Base-by-base conservation (phyloP, 2,329 filamentous ascomycete genomes). In the Decorospora gaudefroyi region DNA sequence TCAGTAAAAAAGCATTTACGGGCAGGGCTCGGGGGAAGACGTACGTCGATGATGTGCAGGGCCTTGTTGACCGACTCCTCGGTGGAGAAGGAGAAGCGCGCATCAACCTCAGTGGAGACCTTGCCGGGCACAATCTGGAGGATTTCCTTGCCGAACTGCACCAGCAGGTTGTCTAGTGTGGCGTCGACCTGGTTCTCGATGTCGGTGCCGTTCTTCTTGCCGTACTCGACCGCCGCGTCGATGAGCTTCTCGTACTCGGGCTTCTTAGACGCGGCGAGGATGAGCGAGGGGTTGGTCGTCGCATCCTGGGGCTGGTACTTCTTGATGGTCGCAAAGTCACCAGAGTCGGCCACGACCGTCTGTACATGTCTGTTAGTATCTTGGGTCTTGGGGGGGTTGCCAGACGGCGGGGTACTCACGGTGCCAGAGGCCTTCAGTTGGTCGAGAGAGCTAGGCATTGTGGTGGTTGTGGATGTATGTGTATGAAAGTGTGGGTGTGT, bases 231-330 rank as follows among this genome's bases (percentile, higher is more conserved):
- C 64, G 92, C 90, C 44, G 79, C 77, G 70, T 97, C 91, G 65
- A 96, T 95, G 71, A 97, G 79, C 75, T 86, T 86, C 69, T 88
- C 90, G 75, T 97, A 97, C 76, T 96, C 91, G 72, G 88, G 71
- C 85, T 97, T 97, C 84, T 99, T 97, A 72, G 93, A 91, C 57
- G 93, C 93, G 62, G 91, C 92, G 72, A 99, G 87, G 76, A 99
- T 97, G 73, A 99, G 83, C 55, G 93, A 97, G 49, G 93, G 93
- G 85, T 99, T 99, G 80, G 93, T 99, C 74, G 93, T 99, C 71
- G 93, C 93, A 88, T 99, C 93, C 82, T 99, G 91, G 59, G 93
- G 93, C 85, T 96, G 95, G 86, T 99, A 99, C 82, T 97, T 96
- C 81, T 82, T 91, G 75, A 99, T 99, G 75, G 91, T 91, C 84